A percentile compares a stretch with the other conserved stretches of the same genome.
These are phyloP conservation scores for Volutella citrinella DNA, from an alignment of 2,329 filamentous ascomycete species.

Conservation along the genomic window DNA sequence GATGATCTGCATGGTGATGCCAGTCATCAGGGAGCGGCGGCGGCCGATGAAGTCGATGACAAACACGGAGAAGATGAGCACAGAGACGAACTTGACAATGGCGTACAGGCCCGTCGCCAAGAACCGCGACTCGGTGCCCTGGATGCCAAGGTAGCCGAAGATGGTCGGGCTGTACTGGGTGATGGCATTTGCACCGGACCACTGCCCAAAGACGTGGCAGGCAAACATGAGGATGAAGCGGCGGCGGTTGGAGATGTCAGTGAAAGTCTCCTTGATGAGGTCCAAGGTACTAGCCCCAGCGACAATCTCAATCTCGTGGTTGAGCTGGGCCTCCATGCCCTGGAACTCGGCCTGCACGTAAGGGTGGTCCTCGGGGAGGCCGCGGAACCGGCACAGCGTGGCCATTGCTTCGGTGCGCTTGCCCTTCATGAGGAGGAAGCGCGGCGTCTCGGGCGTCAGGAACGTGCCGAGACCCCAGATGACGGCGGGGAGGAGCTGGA, in stretches of 20 bases:
- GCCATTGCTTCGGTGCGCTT: constrained; percentile 17
- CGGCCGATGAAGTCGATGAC: constrained; percentile 29
- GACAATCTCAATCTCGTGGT: constrained; percentile 33
- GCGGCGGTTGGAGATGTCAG: constrained; percentile 22
- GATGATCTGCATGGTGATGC: constrained; percentile 29
- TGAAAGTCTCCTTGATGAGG: constrained; percentile 32
- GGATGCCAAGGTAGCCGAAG: constrained; percentile 26
- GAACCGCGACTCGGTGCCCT: constrained; percentile 20
- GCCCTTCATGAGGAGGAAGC: constrained; percentile 22
- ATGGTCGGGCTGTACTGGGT: constrained; percentile 28
- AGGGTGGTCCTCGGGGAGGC: constrained; percentile 24
- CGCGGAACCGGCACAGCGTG: constrained; percentile 18
- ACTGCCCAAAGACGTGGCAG: constrained; percentile 25
- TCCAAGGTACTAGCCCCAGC: constrained; percentile 27
- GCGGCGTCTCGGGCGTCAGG: constrained; percentile 25
- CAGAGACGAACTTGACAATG: constrained; percentile 27
- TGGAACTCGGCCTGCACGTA: constrained; percentile 25
- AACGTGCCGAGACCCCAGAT: constrained; percentile 24
- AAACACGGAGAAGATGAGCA: constrained; percentile 25
- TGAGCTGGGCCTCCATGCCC: constrained; percentile 29
- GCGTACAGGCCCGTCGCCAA: constrained; percentile 25
- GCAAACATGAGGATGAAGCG: constrained; percentile 30
- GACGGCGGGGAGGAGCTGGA: constrained; percentile 22
- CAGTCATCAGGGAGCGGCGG: constrained; percentile 31
- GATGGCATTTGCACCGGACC: constrained; percentile 28